Evolutionary conservation across 768 basidiomycete species (phyloP).

Genomic region (Pulveroboletus sp.): DNA sequence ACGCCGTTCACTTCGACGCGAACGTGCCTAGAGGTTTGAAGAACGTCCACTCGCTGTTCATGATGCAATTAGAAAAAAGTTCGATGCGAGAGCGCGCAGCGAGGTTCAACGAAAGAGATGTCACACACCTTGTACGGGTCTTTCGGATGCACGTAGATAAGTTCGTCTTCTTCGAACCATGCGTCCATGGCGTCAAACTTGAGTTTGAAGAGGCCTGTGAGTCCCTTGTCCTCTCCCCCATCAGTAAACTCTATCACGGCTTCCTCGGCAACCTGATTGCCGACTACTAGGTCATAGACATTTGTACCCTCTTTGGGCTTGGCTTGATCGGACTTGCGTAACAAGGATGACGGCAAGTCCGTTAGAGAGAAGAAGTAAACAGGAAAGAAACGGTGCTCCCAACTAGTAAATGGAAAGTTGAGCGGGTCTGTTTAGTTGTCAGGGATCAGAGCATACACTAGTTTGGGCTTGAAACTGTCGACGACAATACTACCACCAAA

Average conservation of each 20-base stretch:
- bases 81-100: background rate
- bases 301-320: constrained; percentile 30
- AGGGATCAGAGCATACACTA: constrained; percentile 45
- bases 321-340: constrained; percentile 30
- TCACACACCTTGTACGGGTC: constrained; percentile 63
- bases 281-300: constrained; percentile 46
- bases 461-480: constrained; percentile 52
- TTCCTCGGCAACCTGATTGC: constrained; percentile 32
- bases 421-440: background rate
- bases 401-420: constrained; percentile 34
- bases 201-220: constrained; percentile 47
- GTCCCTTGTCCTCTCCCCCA: constrained; percentile 29
- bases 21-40: constrained; percentile 57
- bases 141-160: constrained; percentile 56
- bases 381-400: constrained; percentile 53
- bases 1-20: constrained; percentile 57
- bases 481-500: constrained; percentile 48
- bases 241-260: constrained; percentile 35
- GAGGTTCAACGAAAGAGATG: background rate
- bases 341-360: constrained; percentile 42
- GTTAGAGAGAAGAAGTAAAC: constrained; percentile 47
- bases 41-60: constrained; percentile 53
- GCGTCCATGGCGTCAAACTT: constrained; percentile 48
- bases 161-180: constrained; percentile 70
- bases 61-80: background rate